Conservation (phyloP, 1,284 basidiomycete genomes). For the Cutaneotrichosporon cutaneum region DNA sequence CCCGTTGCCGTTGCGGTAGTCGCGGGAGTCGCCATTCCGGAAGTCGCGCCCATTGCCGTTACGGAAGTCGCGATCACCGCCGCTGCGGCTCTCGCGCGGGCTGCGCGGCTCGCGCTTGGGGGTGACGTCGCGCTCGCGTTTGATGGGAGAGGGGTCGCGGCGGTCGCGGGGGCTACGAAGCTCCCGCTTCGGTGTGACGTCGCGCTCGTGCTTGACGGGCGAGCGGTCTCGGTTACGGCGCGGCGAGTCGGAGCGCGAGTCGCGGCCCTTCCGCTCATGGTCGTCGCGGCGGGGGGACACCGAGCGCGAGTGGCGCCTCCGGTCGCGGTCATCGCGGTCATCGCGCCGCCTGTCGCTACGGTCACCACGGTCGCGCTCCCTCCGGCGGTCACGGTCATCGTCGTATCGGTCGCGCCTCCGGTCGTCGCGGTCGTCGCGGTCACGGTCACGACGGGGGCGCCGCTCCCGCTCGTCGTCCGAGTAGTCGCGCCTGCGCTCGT, state of each 20-base stretch:
- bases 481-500: slow-evolving; percentile 16
- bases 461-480: slow-evolving; percentile 18
- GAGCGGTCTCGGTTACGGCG: slow-evolving; percentile 26
- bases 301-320: not conserved
- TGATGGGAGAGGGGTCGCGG: slow-evolving; percentile 23
- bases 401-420: slow-evolving; percentile 15
- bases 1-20: slow-evolving; percentile 28
- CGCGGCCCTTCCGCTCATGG: not conserved
- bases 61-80: slow-evolving; percentile 1
- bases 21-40: slow-evolving; percentile 13
- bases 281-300: not conserved
- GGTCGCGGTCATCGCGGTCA: slow-evolving; percentile 28
- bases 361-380: slow-evolving; percentile 9
- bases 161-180: not conserved
- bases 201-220: slow-evolving; percentile 7
- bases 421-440: slow-evolving; percentile 9
- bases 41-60: not conserved
- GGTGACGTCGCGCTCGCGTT: slow-evolving; percentile 8
- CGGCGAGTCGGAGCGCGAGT: slow-evolving; percentile 5
- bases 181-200: slow-evolving; percentile 1
- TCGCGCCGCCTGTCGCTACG: slow-evolving; percentile 21
- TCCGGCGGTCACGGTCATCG: slow-evolving; percentile 15
- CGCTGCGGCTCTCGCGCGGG: not conserved
- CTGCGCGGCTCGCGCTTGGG: slow-evolving; percentile 6
- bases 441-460: slow-evolving; percentile 14